Evolutionary conservation across 2,329 filamentous ascomycete genomes (phyloP), one percentile per base, ranked within the genome.

Genomic region (Penicillium sp.): DNA sequence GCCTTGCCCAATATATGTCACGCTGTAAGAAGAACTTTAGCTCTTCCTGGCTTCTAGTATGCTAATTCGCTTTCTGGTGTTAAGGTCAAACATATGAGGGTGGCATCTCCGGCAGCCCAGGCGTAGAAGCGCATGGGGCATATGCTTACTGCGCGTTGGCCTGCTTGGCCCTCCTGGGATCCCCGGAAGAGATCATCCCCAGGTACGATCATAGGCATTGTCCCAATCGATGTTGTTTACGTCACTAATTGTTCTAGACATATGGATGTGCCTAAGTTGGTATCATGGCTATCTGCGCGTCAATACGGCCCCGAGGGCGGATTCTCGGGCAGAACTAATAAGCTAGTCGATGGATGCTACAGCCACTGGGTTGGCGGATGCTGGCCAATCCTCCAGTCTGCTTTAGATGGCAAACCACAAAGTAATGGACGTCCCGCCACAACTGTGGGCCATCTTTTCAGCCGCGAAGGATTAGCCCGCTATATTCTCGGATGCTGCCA

Each of bases 271-370:
- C 84, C 87, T 59, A 80, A 86, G 51, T 82, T 99, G 53, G 82
- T 95, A 48, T 86, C 88, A 58, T 99, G 95, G 92, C 84, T 99
- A 39, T 93, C 91, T 8, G 87, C 90, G 45, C 88, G 92, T 58
- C 95, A 99, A 75, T 90, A 93, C 73, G 86, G 87, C 29, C 95
- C 93, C 3, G 95, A 98, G 74, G 93, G 93, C 62, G 95, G 95
- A 35, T 93, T 96, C 70, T 90, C 91, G 41, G 95, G 95, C 59
- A 89, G 95, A 65, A 96, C 93, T 27, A 98, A 98, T 81, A 99
- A 99, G 78, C 83, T 99, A 31, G 95, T 98, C 31, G 95, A 99
- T 74, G 95, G 93, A 46, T 99, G 95, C 78, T 99, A 99, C 79
- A 96, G 91, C 72, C 93, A 97, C 76, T 99, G 95, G 95, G 89